Evolutionary conservation across 805 yeast species (phyloP).

Genomic region (Ogataea philodendri): DNA sequence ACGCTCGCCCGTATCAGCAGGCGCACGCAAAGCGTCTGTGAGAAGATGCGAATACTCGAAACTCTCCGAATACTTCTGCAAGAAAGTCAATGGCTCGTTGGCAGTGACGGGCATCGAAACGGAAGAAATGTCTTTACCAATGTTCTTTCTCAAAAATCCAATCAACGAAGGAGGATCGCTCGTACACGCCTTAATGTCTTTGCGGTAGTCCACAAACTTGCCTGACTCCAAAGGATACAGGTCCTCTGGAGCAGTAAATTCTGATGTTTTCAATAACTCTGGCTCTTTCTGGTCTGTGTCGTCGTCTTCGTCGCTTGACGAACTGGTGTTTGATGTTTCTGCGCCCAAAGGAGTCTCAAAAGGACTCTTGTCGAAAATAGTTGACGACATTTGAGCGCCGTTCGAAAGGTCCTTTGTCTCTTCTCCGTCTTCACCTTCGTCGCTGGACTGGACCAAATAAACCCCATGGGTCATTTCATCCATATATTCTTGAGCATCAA

Average conservation of each 20-base stretch:
- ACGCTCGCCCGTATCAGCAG: conserved; percentile 53
- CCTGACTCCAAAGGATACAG: conserved; percentile 69
- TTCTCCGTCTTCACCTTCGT: conserved; percentile 25
- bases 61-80: conserved; percentile 77
- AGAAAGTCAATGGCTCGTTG: conserved; percentile 84
- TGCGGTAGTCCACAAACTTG: conserved; percentile 48
- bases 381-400: conserved; percentile 9
- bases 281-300: conserved; percentile 12
- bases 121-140: conserved; percentile 84
- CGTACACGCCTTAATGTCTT: conserved; percentile 54
- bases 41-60: conserved; percentile 73
- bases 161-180: conserved; percentile 80
- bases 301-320: conserved; percentile 18
- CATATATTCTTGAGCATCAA: conserved; percentile 68
- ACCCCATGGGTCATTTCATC: conserved; percentile 51
- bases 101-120: conserved; percentile 92
- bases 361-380: conserved; percentile 8
- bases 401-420: conserved; percentile 13
- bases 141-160: conserved; percentile 79
- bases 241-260: conserved; percentile 25
- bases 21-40: conserved; percentile 53
- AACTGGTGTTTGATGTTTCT: conserved; percentile 8
- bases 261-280: background rate
- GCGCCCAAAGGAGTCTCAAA: conserved; percentile 9
- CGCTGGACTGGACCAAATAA: conserved; percentile 44